phyloP scores from a whole-genome alignment of 176 grass and related monocot genomes.

The Ampelocalamus luodianensis region DNA sequence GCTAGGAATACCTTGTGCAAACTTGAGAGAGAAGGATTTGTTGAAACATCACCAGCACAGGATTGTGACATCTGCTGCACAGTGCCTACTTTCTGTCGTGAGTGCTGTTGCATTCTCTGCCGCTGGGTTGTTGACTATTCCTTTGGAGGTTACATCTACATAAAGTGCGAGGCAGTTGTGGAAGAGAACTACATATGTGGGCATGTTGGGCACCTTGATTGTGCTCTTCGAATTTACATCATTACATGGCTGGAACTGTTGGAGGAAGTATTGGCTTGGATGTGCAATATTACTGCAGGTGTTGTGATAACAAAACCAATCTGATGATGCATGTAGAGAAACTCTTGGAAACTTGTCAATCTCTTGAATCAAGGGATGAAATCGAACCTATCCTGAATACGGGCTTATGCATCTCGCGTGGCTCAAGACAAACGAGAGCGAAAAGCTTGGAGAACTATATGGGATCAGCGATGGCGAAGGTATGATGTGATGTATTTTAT shows the following conservation, averaged over 20 bases:
- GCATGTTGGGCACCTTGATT: too few relatives aligned
- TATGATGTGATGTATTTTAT: slow-evolving; percentile 46
- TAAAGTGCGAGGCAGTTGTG: slow-evolving; percentile 77
- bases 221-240: slow-evolving; percentile 76
- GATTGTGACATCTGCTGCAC: slow-evolving; percentile 82
- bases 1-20: too few relatives aligned
- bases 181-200: slow-evolving; percentile 56
- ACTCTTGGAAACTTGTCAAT: slow-evolving; percentile 62
- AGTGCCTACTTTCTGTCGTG: slow-evolving; percentile 73
- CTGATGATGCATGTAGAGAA: slow-evolving; percentile 69
- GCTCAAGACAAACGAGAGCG: slow-evolving; percentile 54
- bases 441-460: slow-evolving; percentile 65
- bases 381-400: slow-evolving; percentile 67
- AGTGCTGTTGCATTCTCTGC: slow-evolving; percentile 96
- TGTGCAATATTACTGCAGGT: slow-evolving; percentile 85
- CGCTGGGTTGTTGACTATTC: slow-evolving; percentile 62
- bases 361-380: slow-evolving; percentile 62
- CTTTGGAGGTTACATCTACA: slow-evolving; percentile 61
- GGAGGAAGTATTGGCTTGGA: too few relatives aligned
- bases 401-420: slow-evolving; percentile 72
- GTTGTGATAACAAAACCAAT: slow-evolving; percentile 89
- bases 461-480: slow-evolving; percentile 62
- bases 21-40: too few relatives aligned
- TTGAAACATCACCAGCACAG: slow-evolving; percentile 47
- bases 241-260: slow-evolving; percentile 95